Conservation (phyloP, 78 protist species). For the Planoprotostelium fungivorum region DNA sequence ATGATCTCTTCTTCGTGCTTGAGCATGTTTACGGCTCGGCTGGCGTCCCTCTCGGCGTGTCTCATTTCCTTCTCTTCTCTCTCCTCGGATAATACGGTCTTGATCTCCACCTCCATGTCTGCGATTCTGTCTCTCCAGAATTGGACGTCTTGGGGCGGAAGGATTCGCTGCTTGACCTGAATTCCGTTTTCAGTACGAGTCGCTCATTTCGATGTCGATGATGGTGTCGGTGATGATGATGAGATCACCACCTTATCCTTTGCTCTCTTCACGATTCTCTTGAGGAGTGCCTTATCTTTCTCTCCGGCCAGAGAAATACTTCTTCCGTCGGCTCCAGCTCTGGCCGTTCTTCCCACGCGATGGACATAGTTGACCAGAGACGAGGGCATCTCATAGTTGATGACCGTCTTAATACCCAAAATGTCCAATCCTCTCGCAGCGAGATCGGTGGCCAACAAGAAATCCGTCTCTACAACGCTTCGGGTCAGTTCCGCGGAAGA, state of each 20-base stretch:
- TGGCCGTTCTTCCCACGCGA: constrained; percentile 91
- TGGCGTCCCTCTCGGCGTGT: constrained; percentile 26
- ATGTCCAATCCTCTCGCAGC: constrained; percentile 94
- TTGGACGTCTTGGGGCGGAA: constrained; percentile 35
- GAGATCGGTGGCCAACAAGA: constrained; percentile 89
- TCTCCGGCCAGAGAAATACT: constrained; percentile 82
- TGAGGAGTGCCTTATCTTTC: constrained; percentile 67
- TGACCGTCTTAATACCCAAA: constrained; percentile 73
- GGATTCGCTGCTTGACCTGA: constrained; percentile 19
- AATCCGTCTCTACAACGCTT: constrained; percentile 10
- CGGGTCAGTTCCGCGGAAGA: neutral
- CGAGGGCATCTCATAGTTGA: constrained; percentile 77
- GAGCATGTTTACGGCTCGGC: constrained; percentile 19
- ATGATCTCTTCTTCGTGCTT: neutral
- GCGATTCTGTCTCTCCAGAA: constrained; percentile 43
- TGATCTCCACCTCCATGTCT: constrained; percentile 40
- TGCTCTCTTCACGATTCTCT: constrained; percentile 50
- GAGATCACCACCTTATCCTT: constrained; percentile 27
- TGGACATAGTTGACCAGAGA: constrained; percentile 77
- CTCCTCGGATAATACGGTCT: constrained; percentile 32
- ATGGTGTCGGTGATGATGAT: neutral
- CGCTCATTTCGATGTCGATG: neutral
- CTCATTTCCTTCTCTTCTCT: constrained; percentile 28
- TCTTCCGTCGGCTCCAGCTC: constrained; percentile 85
- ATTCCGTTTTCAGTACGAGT: neutral